Evolutionary conservation across 2,329 filamentous ascomycete genomes (phyloP).

Genomic region (Blastomyces gilchristii): DNA sequence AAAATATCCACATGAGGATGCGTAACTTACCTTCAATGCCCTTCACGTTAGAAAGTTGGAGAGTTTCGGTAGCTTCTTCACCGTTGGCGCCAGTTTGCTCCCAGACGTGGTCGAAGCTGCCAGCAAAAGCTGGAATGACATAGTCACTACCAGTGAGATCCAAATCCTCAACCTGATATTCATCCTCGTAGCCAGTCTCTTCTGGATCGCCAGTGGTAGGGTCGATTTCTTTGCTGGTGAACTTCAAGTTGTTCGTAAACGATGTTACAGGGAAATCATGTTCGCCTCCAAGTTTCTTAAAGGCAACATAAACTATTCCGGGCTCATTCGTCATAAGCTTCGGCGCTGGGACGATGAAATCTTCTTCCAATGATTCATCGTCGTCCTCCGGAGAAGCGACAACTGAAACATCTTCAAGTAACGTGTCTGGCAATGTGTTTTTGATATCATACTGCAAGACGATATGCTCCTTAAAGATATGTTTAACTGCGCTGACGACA

Average conservation of each 20-base stretch:
- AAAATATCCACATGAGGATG: background rate
- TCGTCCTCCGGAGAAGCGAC: slow-evolving; percentile 70
- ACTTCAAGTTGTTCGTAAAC: slow-evolving; percentile 90
- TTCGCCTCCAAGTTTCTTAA: slow-evolving; percentile 72
- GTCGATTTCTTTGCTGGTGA: slow-evolving; percentile 96
- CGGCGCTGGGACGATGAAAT: slow-evolving; percentile 85
- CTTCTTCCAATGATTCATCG: slow-evolving; percentile 66
- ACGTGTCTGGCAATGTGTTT: slow-evolving; percentile 85
- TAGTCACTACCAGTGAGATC: slow-evolving; percentile 89
- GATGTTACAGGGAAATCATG: slow-evolving; percentile 60
- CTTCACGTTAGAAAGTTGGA: slow-evolving; percentile 79
- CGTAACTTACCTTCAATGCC: slow-evolving; percentile 69
- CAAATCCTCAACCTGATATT: slow-evolving; percentile 92
- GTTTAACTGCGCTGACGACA: slow-evolving; percentile 85
- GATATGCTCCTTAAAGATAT: slow-evolving; percentile 94
- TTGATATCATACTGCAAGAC: slow-evolving; percentile 96
- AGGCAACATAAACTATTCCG: slow-evolving; percentile 89
- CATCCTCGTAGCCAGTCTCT: slow-evolving; percentile 86
- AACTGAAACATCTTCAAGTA: slow-evolving; percentile 81
- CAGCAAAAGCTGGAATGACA: slow-evolving; percentile 82
- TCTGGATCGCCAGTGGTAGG: slow-evolving; percentile 88
- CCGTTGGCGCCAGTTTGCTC: slow-evolving; percentile 82
- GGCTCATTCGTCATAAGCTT: slow-evolving; percentile 75
- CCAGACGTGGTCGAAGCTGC: slow-evolving; percentile 94
- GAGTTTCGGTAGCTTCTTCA: slow-evolving; percentile 81